Evolutionary conservation across 441 rosid species (phyloP).

Genomic region (Gossypium davidsonii): DNA sequence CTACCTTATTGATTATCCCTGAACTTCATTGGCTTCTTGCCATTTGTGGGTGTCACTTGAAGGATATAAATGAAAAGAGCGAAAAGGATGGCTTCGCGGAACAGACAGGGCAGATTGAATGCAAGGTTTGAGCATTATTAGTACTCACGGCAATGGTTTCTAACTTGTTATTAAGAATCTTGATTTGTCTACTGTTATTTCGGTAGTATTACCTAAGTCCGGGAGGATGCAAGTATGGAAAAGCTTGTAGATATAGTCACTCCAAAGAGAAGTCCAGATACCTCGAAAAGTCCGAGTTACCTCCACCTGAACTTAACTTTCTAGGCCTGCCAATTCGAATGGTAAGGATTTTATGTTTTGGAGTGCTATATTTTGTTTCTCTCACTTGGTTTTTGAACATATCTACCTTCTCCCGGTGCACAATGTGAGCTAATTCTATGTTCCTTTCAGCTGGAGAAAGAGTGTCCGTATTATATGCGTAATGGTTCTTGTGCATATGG

Average conservation of each 20-base stretch:
- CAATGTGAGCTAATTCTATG: neutral
- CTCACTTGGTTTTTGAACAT: neutral
- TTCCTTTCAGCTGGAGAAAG: conserved; percentile 25
- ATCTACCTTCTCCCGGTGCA: neutral
- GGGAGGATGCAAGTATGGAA: conserved; percentile 37
- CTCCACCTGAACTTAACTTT: conserved; percentile 21
- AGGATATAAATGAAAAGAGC: conserved; percentile 11
- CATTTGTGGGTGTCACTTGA: conserved; percentile 4
- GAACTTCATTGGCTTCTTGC: neutral
- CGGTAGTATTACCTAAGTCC: conserved; percentile 13
- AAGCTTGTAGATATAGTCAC: conserved; percentile 26
- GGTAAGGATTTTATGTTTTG: conserved; percentile 18
- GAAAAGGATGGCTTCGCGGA: conserved; percentile 8
- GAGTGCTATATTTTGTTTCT: neutral
- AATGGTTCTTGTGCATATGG: conserved; percentile 32
- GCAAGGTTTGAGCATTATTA: conserved; percentile 27
- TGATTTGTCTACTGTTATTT: neutral
- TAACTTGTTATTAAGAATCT: neutral
- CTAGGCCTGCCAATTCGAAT: conserved; percentile 28
- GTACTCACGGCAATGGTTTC: neutral
- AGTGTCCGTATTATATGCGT: conserved; percentile 29
- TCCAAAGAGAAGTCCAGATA: conserved; percentile 15
- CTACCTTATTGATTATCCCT: neutral
- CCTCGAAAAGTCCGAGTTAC: conserved; percentile 17
- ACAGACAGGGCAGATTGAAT: conserved; percentile 17